These are phyloP conservation scores for Shiraia bambusicola DNA, from an alignment of 2,329 filamentous ascomycete genomes.

Conservation along the genomic window DNA sequence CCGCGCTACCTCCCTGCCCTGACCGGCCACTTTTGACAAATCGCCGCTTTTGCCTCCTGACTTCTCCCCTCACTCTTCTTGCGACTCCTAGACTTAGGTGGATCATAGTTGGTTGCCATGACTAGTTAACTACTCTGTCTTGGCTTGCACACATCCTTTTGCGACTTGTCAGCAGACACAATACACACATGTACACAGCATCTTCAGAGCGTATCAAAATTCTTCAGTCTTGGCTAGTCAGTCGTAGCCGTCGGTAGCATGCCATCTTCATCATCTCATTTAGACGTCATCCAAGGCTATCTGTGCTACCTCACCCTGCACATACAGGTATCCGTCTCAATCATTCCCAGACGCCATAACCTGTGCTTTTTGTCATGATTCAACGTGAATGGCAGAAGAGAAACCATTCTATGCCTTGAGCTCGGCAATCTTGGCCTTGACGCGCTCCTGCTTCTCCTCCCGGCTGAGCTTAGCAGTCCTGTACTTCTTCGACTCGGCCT, in stretches of 20 bases:
- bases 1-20: too few relatives aligned
- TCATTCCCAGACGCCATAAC: conserved; percentile 40
- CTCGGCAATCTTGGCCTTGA: conserved; percentile 90
- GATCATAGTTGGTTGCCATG: too few relatives aligned
- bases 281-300: conserved; percentile 34
- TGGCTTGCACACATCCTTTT: conserved; percentile 3
- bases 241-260: conserved; percentile 26
- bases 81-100: too few relatives aligned
- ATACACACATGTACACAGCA: background rate
- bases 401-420: conserved; percentile 55
- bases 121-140: conserved; percentile 8
- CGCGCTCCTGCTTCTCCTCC: conserved; percentile 77
- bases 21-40: too few relatives aligned
- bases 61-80: too few relatives aligned
- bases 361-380: conserved; percentile 39
- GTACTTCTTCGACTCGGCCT: conserved; percentile 93
- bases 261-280: conserved; percentile 36
- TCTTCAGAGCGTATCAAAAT: conserved; percentile 6
- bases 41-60: too few relatives aligned
- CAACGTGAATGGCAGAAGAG: conserved; percentile 20
- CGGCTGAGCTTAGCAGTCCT: conserved; percentile 73
- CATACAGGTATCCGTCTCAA: conserved; percentile 31
- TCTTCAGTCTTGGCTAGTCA: conserved; percentile 15
- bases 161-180: conserved; percentile 1
- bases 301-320: conserved; percentile 28